Base-by-base conservation (phyloP, 169 alveolate species). In the Plasmodium chabaudi region DNA sequence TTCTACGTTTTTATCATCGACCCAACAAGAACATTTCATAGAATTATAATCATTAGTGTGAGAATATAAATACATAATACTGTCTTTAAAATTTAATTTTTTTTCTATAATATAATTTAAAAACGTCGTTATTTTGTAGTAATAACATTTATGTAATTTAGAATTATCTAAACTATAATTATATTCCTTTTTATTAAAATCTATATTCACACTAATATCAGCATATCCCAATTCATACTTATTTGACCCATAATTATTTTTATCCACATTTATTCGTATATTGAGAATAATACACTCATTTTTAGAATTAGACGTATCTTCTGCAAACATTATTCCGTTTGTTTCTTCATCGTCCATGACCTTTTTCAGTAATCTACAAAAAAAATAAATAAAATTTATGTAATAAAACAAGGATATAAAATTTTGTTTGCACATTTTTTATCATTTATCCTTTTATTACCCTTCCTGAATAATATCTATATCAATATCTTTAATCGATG, bases 401-500 rank as follows among this genome's bases (percentile, higher is more conserved):
- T 51, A 51, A 44, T n/a, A 59, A 9, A 10, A 15, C 17, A 15
- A 21, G 27, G 23, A 6, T 15, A 71, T 21, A 71, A 1, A 60
- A 63, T 13, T 19, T 57, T 1, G n/a, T 57, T 15, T 19, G n/a
- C 19, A 1, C 19, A n/a, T 17, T 73, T 12, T 73, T 73, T 60
- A 25, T 39, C 42, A 19, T 59, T 19, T 21, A 10, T 19, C 4
- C 55, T 19, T 27, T n/a, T 46, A 46, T 68, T 75, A 75, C 88
- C 88, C 88, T 25, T 75, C 88, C 51, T 75, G 88, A 42, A 75
- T 75, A 39, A 75, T 75, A 46, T 75, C 88, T 47, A 75, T 75
- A 10, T 75, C 77, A 56, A 75, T 75, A 67, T 75, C 65, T 67
- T 49, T 75, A 21, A 39, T 75, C 61, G 65, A 21, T 10, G 67